Conservation (phyloP, 208 protist genomes). For the Phytomonas francai region DNA sequence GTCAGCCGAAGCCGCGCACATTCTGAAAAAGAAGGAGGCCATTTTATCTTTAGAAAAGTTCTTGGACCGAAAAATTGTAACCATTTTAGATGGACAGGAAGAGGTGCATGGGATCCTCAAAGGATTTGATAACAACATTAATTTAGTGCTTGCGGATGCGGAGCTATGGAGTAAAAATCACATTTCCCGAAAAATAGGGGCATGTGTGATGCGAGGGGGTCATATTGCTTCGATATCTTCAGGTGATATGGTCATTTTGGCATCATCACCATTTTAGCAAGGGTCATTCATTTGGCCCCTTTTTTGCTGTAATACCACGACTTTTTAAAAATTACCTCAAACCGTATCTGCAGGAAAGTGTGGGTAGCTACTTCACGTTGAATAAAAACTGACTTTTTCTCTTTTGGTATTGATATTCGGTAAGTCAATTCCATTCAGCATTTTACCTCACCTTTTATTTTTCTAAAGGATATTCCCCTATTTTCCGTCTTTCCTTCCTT, state of each 20-base stretch:
- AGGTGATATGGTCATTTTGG: slow-evolving; percentile 42
- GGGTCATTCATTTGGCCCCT: neutral
- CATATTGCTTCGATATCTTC: slow-evolving; percentile 45
- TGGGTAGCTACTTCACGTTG: neutral
- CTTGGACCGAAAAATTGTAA: slow-evolving; percentile 64
- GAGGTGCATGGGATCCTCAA: slow-evolving; percentile 73
- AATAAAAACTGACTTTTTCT: neutral
- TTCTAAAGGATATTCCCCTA: neutral
- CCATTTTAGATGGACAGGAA: slow-evolving; percentile 23
- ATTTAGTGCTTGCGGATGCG: slow-evolving; percentile 64
- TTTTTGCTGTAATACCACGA: neutral
- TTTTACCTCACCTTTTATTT: neutral
- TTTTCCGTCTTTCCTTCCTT: neutral
- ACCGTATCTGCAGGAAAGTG: neutral
- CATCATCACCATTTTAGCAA: slow-evolving; percentile 20
- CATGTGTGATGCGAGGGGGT: slow-evolving; percentile 67
- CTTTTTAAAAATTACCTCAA: neutral
- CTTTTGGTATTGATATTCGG: neutral
- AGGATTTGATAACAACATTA: slow-evolving; percentile 86
- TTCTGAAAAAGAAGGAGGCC: slow-evolving; percentile 68
- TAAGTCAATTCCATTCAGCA: neutral
- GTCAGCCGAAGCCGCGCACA: slow-evolving; percentile 62
- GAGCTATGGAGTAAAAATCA: slow-evolving; percentile 46
- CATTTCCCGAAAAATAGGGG: slow-evolving; percentile 39
- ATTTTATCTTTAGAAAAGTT: slow-evolving; percentile 70